Conservation (phyloP, 345 rosid genomes). For the Linum trigynum region DNA sequence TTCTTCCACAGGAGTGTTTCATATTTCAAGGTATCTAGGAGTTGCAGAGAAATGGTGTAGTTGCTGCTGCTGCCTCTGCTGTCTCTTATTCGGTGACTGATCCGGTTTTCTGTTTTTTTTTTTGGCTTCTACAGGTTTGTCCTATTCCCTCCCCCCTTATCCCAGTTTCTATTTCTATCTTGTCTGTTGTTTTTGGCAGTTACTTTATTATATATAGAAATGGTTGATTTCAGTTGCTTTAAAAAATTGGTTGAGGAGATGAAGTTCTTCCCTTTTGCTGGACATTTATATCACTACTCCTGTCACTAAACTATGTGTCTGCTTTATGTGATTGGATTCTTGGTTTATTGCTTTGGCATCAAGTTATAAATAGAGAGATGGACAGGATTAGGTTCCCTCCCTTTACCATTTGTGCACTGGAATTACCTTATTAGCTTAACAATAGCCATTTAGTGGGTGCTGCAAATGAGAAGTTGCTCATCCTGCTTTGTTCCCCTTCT, state of each 20-base stretch:
- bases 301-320: not conserved
- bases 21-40: constrained; percentile 16
- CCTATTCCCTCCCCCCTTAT: not conserved
- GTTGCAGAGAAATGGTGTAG: constrained; percentile 23
- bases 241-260: not conserved
- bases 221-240: not conserved
- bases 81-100: constrained; percentile 25
- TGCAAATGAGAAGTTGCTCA: constrained; percentile 4
- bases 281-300: not conserved
- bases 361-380: not conserved
- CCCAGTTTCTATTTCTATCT: not conserved
- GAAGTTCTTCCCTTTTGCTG: not conserved
- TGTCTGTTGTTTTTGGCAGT: not conserved
- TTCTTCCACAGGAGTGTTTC: constrained; percentile 13
- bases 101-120: constrained; percentile 5
- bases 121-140: constrained; percentile 22
- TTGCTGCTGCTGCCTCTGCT: constrained; percentile 23
- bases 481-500: constrained; percentile 6
- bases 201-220: not conserved
- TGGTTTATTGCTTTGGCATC: constrained; percentile 1
- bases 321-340: constrained; percentile 7
- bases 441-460: too few species aligned
- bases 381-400: not conserved
- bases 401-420: not conserved
- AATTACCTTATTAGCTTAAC: too few species aligned